These are phyloP conservation scores for Oenanthe sinensis DNA, from an alignment of 129 eudicot species.

Conservation along the genomic window DNA sequence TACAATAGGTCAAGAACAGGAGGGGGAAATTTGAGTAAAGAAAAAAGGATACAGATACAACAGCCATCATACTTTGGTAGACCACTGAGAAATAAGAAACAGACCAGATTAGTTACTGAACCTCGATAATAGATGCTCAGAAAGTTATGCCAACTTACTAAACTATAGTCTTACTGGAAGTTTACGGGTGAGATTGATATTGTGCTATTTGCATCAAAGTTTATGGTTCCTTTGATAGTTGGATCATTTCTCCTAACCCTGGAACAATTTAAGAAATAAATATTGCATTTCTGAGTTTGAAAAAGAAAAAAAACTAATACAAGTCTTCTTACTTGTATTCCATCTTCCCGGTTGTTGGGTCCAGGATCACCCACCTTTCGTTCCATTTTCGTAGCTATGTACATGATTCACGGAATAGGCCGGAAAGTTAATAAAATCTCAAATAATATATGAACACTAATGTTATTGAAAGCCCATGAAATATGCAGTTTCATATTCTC, in stretches of 20 bases:
- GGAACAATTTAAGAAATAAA: slow-evolving; percentile 13
- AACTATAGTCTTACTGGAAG: slow-evolving; percentile 71
- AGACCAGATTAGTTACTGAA: slow-evolving; percentile 6
- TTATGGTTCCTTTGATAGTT: slow-evolving; percentile 68
- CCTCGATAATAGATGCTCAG: background rate
- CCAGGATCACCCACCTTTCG: slow-evolving; percentile 91
- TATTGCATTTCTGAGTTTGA: background rate
- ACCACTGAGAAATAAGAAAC: slow-evolving; percentile 57
- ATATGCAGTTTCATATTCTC: background rate
- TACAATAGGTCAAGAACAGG: background rate
- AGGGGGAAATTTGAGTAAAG: background rate
- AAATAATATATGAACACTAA: background rate
- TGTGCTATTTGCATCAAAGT: slow-evolving; percentile 85
- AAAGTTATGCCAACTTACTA: slow-evolving; percentile 1
- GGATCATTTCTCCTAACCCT: slow-evolving; percentile 92
- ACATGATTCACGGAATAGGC: slow-evolving; percentile 20
- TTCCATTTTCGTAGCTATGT: slow-evolving; percentile 90
- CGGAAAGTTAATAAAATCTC: slow-evolving; percentile 4
- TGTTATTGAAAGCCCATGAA: background rate
- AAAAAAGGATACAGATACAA: slow-evolving; percentile 81
- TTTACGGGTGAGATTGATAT: slow-evolving; percentile 88
- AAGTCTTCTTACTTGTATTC: slow-evolving; percentile 79
- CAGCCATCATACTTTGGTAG: slow-evolving; percentile 96
- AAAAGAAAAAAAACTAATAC: background rate
- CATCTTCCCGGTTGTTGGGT: slow-evolving; percentile 98